Evolutionary conservation across 345 rosid genomes (phyloP), one percentile per base, ranked within the genome.

Genomic region (Raphanus raphanistrum): DNA sequence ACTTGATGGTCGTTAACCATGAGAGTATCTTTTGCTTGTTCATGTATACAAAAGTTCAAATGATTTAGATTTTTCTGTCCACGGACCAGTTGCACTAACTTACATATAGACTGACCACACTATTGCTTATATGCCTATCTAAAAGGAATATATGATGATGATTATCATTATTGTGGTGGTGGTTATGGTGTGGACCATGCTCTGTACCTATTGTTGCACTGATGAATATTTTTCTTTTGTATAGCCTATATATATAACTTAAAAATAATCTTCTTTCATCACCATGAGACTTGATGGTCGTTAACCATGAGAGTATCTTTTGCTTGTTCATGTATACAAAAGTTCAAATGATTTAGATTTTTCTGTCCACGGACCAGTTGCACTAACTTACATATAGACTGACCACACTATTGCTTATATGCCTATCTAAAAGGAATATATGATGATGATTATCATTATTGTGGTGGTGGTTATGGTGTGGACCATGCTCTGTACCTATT

Each of bases 131-230:
- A 50, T 50, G 55, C 16, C 58, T 62, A 63, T 70, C 25, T 70
- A 70, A 29, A 54, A 50, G 80, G 71, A 70, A 78, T 71, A 71
- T 66, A 66, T 29, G 66, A 67, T 78, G 76, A 73, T 72, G 64
- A 61, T 79, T 33, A 38, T 59, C 16, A 78, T 45, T 32, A 78
- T 76, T 7, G 59, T 45, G 66, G 72, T 57, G 67, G 68, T 78
- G 63, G 77, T 72, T 72, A 58, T 71, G 68, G 76, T 72, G 21
- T 21, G 81, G 81, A 65, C 73, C 81, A 78, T 66, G 72, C 26
- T 57, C 66, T 31, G 35, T 15, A 72, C 63, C 72, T 72, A 28
- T 52, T 77, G 66, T 66, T 29, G 61, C 71, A 38, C 21, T 71
- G 80, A 71, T 76, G 70, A 10, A 52, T 52, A n/a, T n/a, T n/a